Evolutionary conservation across 306 rosid genomes (phyloP).

Genomic region (Psophocarpus tetragonolobus): DNA sequence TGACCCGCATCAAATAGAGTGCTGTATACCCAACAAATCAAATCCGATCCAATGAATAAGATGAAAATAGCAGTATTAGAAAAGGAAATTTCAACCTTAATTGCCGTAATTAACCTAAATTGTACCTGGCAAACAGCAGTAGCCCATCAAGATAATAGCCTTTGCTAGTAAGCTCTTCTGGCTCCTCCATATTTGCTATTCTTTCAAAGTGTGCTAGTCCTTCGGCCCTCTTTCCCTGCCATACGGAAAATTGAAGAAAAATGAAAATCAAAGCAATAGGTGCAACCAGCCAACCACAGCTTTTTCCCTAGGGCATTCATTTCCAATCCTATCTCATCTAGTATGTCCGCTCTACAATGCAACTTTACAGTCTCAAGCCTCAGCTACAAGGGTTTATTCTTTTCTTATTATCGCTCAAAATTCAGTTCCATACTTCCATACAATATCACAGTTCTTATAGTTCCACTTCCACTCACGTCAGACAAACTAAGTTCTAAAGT

Average conservation of each 20-base stretch:
- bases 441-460: background rate
- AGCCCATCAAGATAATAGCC: constrained; percentile 79
- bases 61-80: background rate
- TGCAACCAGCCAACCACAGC: no score
- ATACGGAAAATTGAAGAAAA: constrained; percentile 17
- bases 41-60: constrained; percentile 23
- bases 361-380: background rate
- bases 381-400: background rate
- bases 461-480: background rate
- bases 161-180: constrained; percentile 72
- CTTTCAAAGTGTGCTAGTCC: constrained; percentile 77
- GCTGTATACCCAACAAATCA: constrained; percentile 48
- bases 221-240: constrained; percentile 73
- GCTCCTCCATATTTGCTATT: constrained; percentile 73
- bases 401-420: background rate
- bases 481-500: constrained; percentile 4
- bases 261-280: background rate
- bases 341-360: background rate
- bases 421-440: background rate
- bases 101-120: background rate
- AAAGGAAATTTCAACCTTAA: background rate
- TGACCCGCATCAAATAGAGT: constrained; percentile 66
- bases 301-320: background rate
- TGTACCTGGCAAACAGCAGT: constrained; percentile 77
- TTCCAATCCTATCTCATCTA: background rate